Evolutionary conservation across 192 early-diverging fungal genomes (phyloP).

Genomic region (Funneliformis mosseae): DNA sequence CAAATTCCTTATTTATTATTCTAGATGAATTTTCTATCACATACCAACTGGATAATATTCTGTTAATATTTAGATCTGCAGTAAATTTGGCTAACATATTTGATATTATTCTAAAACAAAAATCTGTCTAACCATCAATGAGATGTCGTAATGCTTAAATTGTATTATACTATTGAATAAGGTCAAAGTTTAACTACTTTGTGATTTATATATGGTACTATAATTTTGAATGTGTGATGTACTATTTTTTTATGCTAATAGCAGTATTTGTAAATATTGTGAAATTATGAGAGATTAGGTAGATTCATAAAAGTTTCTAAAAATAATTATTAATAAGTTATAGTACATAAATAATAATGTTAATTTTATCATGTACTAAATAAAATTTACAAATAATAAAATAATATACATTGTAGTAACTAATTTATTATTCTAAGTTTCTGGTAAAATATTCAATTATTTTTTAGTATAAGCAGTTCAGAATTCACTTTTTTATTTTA

Average conservation of each 20-base stretch:
- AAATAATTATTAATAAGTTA: background rate
- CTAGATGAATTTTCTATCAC: background rate
- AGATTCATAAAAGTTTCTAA: background rate
- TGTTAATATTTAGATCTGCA: background rate
- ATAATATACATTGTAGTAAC: no score
- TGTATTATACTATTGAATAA: background rate
- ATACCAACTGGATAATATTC: constrained; percentile 3
- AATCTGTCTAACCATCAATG: background rate
- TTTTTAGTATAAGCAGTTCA: no score
- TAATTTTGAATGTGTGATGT: background rate
- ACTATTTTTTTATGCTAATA: background rate
- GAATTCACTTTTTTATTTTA: no score
- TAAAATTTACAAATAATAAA: no score
- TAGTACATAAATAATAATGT: no score
- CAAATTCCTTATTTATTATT: background rate
- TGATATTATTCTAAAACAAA: background rate
- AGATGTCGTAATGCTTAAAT: background rate
- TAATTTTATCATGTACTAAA: no score
- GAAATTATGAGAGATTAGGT: constrained; percentile 9
- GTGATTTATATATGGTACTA: constrained; percentile 4
- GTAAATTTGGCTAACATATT: background rate
- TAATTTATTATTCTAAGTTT: no score
- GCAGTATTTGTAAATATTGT: background rate
- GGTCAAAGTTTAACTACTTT: constrained; percentile 5
- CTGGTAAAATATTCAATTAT: no score